Conservation (phyloP, 2,329 filamentous ascomycete species). For the Sarocladiaceae sp. region DNA sequence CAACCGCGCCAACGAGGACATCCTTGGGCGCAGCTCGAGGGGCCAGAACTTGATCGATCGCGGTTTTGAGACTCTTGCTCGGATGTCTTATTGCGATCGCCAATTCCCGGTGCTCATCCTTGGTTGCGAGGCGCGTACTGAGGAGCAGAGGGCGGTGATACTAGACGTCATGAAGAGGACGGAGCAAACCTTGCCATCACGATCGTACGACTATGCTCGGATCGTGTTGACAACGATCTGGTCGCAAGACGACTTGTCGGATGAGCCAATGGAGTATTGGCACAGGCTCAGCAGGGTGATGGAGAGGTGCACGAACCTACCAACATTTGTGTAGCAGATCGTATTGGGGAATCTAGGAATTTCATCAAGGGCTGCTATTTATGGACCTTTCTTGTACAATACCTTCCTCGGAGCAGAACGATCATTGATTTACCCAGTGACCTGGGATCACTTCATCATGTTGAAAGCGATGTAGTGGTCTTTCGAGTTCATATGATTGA, state of each 20-base stretch:
- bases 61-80: conserved; percentile 20
- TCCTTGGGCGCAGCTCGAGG: conserved; percentile 10
- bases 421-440: too few species aligned
- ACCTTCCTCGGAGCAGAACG: too few species aligned
- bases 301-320: conserved; percentile 14
- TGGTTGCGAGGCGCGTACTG: conserved; percentile 20
- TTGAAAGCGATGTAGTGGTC: too few species aligned
- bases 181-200: conserved; percentile 12
- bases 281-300: conserved; percentile 14
- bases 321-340: conserved; percentile 25
- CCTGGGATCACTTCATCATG: too few species aligned
- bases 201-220: conserved; percentile 18
- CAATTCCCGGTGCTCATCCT: conserved; percentile 20
- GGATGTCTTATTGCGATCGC: conserved; percentile 16
- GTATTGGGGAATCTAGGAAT: too few species aligned
- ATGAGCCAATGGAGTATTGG: conserved; percentile 14
- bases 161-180: conserved; percentile 23
- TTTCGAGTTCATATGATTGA: too few species aligned
- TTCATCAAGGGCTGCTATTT: too few species aligned
- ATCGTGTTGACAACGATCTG: conserved; percentile 24
- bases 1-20: conserved; percentile 16
- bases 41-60: conserved; percentile 17
- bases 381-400: too few species aligned
- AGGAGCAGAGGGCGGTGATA: conserved; percentile 14
- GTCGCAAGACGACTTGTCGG: conserved; percentile 29